phyloP scores from a whole-genome alignment of 2,329 filamentous ascomycete species.

The Conoideocrella luteorostrata region DNA sequence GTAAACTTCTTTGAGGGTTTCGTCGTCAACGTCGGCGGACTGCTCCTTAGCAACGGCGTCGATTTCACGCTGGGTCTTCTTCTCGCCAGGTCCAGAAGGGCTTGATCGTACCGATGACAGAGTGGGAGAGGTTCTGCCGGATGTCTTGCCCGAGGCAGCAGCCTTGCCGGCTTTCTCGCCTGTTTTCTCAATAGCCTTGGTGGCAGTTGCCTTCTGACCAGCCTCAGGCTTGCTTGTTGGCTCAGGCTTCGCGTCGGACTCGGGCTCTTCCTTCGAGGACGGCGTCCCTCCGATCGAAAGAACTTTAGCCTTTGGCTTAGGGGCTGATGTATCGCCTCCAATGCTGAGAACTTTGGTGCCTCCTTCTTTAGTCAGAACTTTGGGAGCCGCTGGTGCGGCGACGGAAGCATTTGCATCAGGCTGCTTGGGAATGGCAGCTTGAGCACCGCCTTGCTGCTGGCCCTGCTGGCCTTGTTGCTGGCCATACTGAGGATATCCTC shows the following conservation, averaged over 20 bases:
- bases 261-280: conserved; percentile 32
- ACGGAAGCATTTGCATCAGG: conserved; percentile 21
- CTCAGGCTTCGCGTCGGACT: conserved; percentile 45
- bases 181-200: conserved; percentile 88
- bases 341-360: conserved; percentile 64
- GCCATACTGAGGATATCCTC: conserved; percentile 48
- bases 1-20: conserved; percentile 87
- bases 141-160: conserved; percentile 34
- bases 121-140: conserved; percentile 72
- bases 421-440: not conserved
- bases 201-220: conserved; percentile 75
- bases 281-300: conserved; percentile 34
- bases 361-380: conserved; percentile 44
- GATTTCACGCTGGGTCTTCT: conserved; percentile 55
- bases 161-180: conserved; percentile 53
- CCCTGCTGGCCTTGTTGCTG: conserved; percentile 42
- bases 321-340: conserved; percentile 49
- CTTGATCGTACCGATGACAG: conserved; percentile 81
- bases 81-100: conserved; percentile 53
- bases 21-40: conserved; percentile 61
- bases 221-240: conserved; percentile 52
- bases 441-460: conserved; percentile 22
- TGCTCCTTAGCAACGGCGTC: conserved; percentile 83
- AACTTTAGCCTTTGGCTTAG: conserved; percentile 46
- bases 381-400: conserved; percentile 28